phyloP scores from a whole-genome alignment of 441 rosid genomes.

The Populus tomentosa region DNA sequence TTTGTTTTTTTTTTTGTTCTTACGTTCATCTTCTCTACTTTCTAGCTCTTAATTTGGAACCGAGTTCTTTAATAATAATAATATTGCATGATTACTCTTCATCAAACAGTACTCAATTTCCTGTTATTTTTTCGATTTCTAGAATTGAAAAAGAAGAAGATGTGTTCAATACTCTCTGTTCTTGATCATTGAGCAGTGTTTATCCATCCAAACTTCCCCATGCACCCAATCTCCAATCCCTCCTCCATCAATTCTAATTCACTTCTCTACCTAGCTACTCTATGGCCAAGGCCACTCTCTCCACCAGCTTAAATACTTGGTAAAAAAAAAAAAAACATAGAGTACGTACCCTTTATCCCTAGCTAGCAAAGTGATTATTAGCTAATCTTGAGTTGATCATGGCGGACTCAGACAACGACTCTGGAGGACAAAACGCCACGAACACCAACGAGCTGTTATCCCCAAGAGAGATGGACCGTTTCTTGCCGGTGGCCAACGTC shows the following conservation, averaged over 20 bases:
- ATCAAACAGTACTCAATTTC: background rate
- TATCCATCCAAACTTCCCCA: background rate
- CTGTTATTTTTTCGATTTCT: background rate
- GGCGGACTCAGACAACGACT: conserved; percentile 62
- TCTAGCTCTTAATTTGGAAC: no score
- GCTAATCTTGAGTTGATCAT: conserved; percentile 7
- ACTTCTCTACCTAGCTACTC: no score
- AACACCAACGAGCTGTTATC: conserved; percentile 6
- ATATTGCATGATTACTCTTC: background rate
- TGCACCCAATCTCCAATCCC: no score
- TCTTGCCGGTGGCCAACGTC: conserved; percentile 57
- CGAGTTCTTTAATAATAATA: no score
- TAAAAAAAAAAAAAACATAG: no score
- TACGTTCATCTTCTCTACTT: no score
- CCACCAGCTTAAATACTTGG: no score
- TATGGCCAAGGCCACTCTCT: background rate
- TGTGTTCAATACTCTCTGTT: background rate
- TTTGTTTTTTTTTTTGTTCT: no score
- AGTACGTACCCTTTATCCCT: no score
- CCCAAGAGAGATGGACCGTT: conserved; percentile 40
- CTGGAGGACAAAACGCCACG: conserved; percentile 34
- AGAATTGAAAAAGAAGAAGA: no score
- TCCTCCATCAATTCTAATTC: no score
- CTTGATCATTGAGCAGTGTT: background rate
- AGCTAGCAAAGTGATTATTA: no score